These are phyloP conservation scores for Trichoderma asperelloides DNA, from an alignment of 495 filamentous ascomycete genomes.

Conservation along the genomic window DNA sequence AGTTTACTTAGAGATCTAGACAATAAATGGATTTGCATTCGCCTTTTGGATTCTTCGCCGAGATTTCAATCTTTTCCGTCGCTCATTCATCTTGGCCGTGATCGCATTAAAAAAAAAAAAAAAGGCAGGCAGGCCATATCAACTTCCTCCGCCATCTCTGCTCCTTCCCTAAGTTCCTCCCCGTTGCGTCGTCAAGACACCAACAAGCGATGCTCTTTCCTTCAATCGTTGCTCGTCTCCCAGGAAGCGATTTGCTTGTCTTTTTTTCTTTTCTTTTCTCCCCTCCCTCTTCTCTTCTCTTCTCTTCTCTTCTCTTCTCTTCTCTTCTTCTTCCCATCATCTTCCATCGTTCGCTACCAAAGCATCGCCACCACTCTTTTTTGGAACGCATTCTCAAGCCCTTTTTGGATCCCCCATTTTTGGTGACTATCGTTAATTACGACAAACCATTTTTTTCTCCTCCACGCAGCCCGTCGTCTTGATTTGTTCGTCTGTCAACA, in stretches of 20 bases:
- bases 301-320: neutral
- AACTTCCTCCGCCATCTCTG: neutral
- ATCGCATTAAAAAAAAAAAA: too few relatives aligned
- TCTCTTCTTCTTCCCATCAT: neutral
- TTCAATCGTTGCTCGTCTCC: neutral
- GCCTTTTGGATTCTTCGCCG: neutral
- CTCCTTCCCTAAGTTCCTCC: neutral
- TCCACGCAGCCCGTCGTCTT: neutral
- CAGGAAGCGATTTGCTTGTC: neutral
- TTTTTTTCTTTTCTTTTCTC: neutral
- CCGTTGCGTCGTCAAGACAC: neutral
- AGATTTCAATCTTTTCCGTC: too few relatives aligned
- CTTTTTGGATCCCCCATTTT: conserved; percentile 3
- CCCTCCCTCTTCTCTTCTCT: neutral
- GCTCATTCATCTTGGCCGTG: too few relatives aligned
- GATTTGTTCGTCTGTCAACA: neutral
- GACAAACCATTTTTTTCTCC: neutral
- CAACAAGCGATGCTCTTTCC: neutral
- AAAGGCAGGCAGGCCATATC: too few relatives aligned
- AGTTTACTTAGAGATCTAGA: neutral
- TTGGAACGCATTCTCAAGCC: neutral
- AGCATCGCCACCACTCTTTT: neutral
- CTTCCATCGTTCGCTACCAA: neutral
- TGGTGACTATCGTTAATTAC: conserved; percentile 2
- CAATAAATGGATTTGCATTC: neutral